phyloP scores from a whole-genome alignment of 345 rosid species.

The Cardamine resedifolia region DNA sequence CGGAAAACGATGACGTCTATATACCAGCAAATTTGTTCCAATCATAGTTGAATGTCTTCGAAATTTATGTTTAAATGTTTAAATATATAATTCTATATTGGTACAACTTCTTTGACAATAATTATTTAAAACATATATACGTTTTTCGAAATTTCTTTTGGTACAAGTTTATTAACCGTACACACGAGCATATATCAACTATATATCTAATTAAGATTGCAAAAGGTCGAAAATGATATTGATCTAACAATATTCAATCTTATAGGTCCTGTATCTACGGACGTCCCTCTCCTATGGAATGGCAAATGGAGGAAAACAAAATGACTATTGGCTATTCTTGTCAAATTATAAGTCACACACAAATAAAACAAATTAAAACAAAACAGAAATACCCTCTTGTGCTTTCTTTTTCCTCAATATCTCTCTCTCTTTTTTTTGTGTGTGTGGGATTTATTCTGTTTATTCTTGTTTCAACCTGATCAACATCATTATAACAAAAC shows the following conservation, averaged over 20 bases:
- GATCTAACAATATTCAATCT: slow-evolving; percentile 20
- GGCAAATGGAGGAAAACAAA: slow-evolving; percentile 20
- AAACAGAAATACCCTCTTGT: slow-evolving; percentile 25
- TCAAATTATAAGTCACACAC: slow-evolving; percentile 38
- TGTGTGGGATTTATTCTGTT: slow-evolving; percentile 20
- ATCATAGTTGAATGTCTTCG: not conserved
- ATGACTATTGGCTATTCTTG: slow-evolving; percentile 34
- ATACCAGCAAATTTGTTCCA: not conserved
- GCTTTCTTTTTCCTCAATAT: slow-evolving; percentile 15
- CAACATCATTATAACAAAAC: slow-evolving; percentile 1
- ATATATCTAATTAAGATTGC: not conserved
- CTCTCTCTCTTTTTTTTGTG: not conserved
- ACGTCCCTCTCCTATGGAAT: slow-evolving; percentile 38
- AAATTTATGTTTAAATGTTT: not conserved
- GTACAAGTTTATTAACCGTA: not conserved
- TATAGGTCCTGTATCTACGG: slow-evolving; percentile 35
- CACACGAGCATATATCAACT: not conserved
- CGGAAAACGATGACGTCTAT: not conserved
- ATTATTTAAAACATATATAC: not conserved
- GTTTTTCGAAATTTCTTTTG: not conserved
- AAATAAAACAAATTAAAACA: slow-evolving; percentile 15
- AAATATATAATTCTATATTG: not conserved
- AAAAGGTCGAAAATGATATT: slow-evolving; percentile 16
- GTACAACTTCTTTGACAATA: not conserved
- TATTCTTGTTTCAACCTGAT: slow-evolving; percentile 20